phyloP scores from a whole-genome alignment of 371 early-diverging fungal species.

The Mucor circinelloides region DNA sequence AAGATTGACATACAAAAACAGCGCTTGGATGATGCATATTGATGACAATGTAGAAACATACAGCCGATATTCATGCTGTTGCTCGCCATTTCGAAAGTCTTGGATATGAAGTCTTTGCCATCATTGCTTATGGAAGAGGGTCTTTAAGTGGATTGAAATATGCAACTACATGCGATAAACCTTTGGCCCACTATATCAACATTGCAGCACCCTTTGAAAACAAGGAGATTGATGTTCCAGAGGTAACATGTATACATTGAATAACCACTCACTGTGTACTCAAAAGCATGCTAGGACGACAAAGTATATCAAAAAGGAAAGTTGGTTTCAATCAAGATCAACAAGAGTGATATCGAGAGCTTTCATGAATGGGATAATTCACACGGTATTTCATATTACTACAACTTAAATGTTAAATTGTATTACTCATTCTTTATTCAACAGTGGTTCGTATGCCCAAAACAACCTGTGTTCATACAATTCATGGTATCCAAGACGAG shows the following conservation, averaged over 20 bases:
- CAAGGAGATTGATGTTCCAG: not conserved
- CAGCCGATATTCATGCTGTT: conserved; percentile 48
- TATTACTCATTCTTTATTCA: not conserved
- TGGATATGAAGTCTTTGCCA: conserved; percentile 52
- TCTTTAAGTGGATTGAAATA: conserved; percentile 53
- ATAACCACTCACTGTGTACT: not conserved
- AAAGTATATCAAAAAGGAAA: conserved; percentile 23
- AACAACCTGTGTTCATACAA: conserved; percentile 53
- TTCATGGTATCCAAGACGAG: conserved; percentile 54
- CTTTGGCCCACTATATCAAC: conserved; percentile 42
- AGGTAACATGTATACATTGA: not conserved
- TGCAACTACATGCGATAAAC: conserved; percentile 42
- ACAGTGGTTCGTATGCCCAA: conserved; percentile 52
- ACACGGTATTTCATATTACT: conserved; percentile 28
- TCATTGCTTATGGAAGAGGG: conserved; percentile 55
- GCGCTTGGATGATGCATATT: not conserved
- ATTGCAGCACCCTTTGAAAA: conserved; percentile 46
- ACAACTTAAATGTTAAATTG: not conserved
- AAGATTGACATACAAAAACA: not conserved
- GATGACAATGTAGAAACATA: conserved; percentile 29
- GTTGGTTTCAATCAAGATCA: conserved; percentile 14
- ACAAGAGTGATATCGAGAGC: conserved; percentile 23
- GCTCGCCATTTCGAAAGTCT: conserved; percentile 45
- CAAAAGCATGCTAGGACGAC: not conserved
- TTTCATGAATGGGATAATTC: conserved; percentile 35